phyloP scores from a whole-genome alignment of 2,329 filamentous ascomycete species.

The Aspergillus tubingensis region DNA sequence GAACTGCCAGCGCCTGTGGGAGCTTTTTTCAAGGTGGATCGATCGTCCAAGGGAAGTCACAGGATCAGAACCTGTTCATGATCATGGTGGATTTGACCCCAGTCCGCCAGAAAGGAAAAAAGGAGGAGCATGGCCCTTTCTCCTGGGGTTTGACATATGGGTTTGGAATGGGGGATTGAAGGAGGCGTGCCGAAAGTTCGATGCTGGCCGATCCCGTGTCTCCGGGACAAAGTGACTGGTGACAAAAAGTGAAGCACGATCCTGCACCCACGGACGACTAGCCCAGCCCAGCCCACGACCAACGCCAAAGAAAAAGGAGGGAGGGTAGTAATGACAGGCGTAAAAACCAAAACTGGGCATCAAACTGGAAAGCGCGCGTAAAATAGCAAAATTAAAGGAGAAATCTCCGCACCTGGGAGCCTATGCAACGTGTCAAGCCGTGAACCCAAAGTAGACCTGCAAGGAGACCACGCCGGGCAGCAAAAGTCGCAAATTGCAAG shows the following conservation, averaged over 20 bases:
- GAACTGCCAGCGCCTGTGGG: constrained; percentile 1
- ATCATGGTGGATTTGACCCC: no score
- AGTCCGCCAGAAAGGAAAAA: no score
- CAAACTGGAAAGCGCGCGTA: background rate
- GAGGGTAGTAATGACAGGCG: background rate
- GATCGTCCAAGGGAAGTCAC: no score
- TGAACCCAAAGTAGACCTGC: constrained; percentile 19
- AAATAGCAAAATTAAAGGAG: constrained; percentile 1
- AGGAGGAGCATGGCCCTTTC: no score
- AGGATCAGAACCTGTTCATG: no score
- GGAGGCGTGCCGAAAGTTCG: background rate
- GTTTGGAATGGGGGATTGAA: background rate
- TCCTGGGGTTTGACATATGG: no score
- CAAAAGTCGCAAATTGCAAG: constrained; percentile 1
- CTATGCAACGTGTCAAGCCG: constrained; percentile 22
- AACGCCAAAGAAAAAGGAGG: background rate
- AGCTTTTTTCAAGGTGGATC: no score
- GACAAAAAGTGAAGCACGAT: background rate
- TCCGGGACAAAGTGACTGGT: background rate
- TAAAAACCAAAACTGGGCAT: background rate
- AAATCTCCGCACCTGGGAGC: constrained; percentile 18
- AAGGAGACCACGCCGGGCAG: constrained; percentile 20
- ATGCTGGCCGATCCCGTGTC: background rate
- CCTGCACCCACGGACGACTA: background rate
- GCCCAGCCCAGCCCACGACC: background rate